Percentiles rank a stretch among this genome's conserved stretches.
Evolutionary conservation across 768 basidiomycete genomes (phyloP).

Genomic region (Kwoniella sp.): DNA sequence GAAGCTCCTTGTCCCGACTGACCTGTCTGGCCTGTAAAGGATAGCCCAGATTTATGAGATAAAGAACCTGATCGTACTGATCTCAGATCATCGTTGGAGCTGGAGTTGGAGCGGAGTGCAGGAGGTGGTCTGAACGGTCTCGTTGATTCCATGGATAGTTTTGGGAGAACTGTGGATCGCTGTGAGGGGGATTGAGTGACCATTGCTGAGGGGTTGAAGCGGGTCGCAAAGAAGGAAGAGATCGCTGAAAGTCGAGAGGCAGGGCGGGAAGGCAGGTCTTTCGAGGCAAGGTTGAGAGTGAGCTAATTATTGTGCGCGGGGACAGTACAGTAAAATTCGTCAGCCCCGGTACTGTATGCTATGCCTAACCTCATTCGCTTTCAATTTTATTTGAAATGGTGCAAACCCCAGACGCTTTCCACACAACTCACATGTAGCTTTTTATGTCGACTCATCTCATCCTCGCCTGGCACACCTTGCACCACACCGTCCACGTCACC

Average conservation of each 20-base stretch:
- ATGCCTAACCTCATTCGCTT: too few species aligned
- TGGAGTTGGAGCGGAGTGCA: background rate
- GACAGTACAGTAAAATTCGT: background rate
- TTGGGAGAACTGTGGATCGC: background rate
- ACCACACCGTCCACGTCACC: constrained; percentile 6
- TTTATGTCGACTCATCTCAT: background rate
- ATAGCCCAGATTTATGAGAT: background rate
- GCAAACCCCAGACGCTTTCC: too few species aligned
- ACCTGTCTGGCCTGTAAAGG: background rate
- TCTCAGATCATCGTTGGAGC: background rate
- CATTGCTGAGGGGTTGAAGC: constrained; percentile 9
- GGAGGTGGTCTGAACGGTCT: background rate
- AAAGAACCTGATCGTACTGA: background rate
- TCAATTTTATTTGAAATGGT: too few species aligned
- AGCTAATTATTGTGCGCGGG: constrained; percentile 20
- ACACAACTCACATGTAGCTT: background rate
- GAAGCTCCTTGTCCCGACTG: background rate
- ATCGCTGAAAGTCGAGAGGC: constrained; percentile 30
- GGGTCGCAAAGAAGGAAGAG: constrained; percentile 31
- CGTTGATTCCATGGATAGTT: background rate
- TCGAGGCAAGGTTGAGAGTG: constrained; percentile 30
- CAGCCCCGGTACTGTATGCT: too few species aligned
- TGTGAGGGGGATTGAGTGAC: constrained; percentile 3
- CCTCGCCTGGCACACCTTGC: background rate
- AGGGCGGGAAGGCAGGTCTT: constrained; percentile 20